Evolutionary conservation across 352 stramenopile genomes (phyloP), one percentile per base, ranked within the genome.

Genomic region (Phytophthora europaea): DNA sequence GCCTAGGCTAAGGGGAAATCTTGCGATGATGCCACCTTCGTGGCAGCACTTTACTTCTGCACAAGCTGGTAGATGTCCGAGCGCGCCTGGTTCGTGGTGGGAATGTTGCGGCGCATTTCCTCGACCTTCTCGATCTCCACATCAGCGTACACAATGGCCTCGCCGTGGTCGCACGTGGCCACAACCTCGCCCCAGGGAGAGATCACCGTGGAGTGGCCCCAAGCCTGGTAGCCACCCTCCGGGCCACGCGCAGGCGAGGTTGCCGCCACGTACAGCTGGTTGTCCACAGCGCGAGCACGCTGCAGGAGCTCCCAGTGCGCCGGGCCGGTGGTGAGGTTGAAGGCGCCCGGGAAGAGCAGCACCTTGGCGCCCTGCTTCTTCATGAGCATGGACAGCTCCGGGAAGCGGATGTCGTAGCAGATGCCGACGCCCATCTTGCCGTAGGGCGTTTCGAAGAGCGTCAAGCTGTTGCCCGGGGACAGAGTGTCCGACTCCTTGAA

Each of bases 351-450:
- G 77, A 94, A 97, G 65, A 97, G 82, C 55, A 97, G 74, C 61
- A 96, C 65, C 76, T 97, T 96, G 52, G 91, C 90, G 82, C 94
- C 84, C 83, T 94, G 72, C 85, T 92, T 83, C 80, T 98, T 92
- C 82, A 99, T 92, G 22, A 99, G 87, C 87, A 99, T 98, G 61
- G 97, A 97, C 36, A 99, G 95, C 81, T 99, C 97, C 9, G 98
- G 96, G 81, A 99, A 99, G 56, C 98, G 97, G 77, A 99, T 99
- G 82, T 99, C 98, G 83, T 99, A 99, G 85, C 98, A 99, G 72
- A 99, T 99, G 23, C 95, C 98, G 28, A 99, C 86, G 67, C 98
- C 98, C 59, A 99, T 95, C 67, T 97, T 97, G 80, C 93, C 91
- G 70, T 88, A 98, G 31, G 86, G 88, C 53, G 91, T 97, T 76